Percentiles rank a stretch among this genome's conserved stretches.
Evolutionary conservation across 2,329 filamentous ascomycete species (phyloP).

Genomic region (Apiospora marii): DNA sequence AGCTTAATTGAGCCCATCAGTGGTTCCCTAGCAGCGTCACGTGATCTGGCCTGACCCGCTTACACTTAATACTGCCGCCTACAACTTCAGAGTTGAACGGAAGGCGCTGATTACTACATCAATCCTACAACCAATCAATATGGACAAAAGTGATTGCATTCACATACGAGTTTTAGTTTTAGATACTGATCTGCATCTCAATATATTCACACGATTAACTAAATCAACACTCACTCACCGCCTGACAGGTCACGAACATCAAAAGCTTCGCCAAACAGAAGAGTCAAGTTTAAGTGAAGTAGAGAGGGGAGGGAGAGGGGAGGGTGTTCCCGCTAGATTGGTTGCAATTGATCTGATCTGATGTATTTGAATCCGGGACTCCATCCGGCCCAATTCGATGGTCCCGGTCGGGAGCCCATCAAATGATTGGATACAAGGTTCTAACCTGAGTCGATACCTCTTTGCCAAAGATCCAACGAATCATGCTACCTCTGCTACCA

Average conservation of each 20-base stretch:
- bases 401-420: slow-evolving; percentile 20
- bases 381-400: slow-evolving; percentile 35
- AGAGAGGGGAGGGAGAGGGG: not conserved
- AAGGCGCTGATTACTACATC: no score
- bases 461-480: slow-evolving; percentile 28
- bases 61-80: not conserved
- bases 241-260: not conserved
- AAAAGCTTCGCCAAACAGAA: not conserved
- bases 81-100: no score
- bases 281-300: not conserved
- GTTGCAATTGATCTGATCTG: not conserved
- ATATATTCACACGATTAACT: not conserved
- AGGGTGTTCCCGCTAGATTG: not conserved
- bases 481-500: slow-evolving; percentile 28
- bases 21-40: not conserved
- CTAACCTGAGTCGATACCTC: slow-evolving; percentile 21
- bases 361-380: not conserved
- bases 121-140: not conserved
- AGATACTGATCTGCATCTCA: not conserved
- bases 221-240: no score
- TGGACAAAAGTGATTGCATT: no score
- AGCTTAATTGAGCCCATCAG: not conserved
- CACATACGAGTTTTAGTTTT: no score
- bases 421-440: slow-evolving; percentile 30
- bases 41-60: not conserved